A percentile compares a stretch with the other conserved stretches of the same genome.
Evolutionary conservation across 306 rosid genomes (phyloP).

Genomic region (Lathyrus tuberosus): DNA sequence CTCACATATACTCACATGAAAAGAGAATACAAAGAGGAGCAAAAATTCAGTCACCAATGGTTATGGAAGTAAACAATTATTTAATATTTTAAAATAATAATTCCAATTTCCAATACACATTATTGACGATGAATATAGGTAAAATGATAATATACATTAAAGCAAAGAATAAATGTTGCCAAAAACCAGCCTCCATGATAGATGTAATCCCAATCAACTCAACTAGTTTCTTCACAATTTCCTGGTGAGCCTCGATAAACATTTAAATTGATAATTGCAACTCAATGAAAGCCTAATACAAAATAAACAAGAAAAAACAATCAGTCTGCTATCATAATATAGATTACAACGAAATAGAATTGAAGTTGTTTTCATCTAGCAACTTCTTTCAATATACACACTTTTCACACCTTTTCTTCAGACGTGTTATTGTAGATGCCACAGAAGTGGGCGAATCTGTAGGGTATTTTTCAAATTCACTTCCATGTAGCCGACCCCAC

Average conservation of each 20-base stretch:
- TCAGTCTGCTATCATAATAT: no score
- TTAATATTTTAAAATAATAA: background rate
- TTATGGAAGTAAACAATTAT: background rate
- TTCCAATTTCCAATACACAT: background rate
- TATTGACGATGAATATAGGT: conserved; percentile 16
- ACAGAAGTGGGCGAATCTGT: background rate
- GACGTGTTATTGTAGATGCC: background rate
- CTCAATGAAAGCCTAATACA: conserved; percentile 11
- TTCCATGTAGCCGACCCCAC: no score
- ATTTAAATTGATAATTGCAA: conserved; percentile 36
- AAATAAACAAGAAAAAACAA: background rate
- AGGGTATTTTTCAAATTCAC: no score
- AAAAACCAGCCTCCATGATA: conserved; percentile 90
- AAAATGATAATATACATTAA: conserved; percentile 33
- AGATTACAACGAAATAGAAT: conserved; percentile 20
- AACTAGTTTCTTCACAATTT: conserved; percentile 80
- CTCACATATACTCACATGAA: background rate
- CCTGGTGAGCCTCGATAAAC: conserved; percentile 75
- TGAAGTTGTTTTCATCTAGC: background rate
- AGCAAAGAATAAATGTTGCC: conserved; percentile 31
- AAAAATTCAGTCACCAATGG: background rate
- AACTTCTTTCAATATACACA: conserved; percentile 16
- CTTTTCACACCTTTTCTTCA: conserved; percentile 6
- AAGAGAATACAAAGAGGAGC: background rate
- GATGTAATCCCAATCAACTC: conserved; percentile 98